Percentiles rank a stretch among this genome's conserved stretches.
Evolutionary conservation across 768 basidiomycete genomes (phyloP).

Genomic region (Lepiota venenata): DNA sequence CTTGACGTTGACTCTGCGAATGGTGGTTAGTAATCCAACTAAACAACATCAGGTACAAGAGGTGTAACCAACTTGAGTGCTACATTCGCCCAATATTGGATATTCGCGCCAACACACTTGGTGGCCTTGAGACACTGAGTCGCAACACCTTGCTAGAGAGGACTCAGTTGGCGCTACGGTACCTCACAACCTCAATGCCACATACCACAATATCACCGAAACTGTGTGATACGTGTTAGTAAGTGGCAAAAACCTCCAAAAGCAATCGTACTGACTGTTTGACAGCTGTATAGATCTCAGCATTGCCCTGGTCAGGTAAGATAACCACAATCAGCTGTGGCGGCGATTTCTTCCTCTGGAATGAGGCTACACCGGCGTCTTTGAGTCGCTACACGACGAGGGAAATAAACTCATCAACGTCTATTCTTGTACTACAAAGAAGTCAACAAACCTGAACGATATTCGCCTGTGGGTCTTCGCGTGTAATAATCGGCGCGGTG

Average conservation of each 20-base stretch:
- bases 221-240: constrained; percentile 29
- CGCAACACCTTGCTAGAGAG: constrained; percentile 62
- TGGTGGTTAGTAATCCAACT: neutral
- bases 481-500: constrained; percentile 40
- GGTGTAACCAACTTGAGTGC: constrained; percentile 58
- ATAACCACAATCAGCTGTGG: constrained; percentile 63
- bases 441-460: constrained; percentile 29
- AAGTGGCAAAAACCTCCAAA: neutral
- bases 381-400: constrained; percentile 46
- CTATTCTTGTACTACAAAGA: neutral
- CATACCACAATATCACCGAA: constrained; percentile 54
- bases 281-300: constrained; percentile 10
- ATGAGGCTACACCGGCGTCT: constrained; percentile 45
- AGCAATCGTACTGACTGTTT: constrained; percentile 13
- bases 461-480: constrained; percentile 56
- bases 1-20: constrained; percentile 70
- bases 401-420: constrained; percentile 12
- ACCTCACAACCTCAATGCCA: neutral
- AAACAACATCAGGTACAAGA: neutral
- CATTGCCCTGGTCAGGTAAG: constrained; percentile 26
- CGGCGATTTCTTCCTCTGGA: constrained; percentile 28
- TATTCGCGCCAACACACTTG: constrained; percentile 61
- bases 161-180: neutral
- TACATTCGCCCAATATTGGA: constrained; percentile 80
- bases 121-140: constrained; percentile 71